Evolutionary conservation across 192 early-diverging fungal species (phyloP), one percentile per base, ranked within the genome.

Genomic region (Entomortierella parvispora): DNA sequence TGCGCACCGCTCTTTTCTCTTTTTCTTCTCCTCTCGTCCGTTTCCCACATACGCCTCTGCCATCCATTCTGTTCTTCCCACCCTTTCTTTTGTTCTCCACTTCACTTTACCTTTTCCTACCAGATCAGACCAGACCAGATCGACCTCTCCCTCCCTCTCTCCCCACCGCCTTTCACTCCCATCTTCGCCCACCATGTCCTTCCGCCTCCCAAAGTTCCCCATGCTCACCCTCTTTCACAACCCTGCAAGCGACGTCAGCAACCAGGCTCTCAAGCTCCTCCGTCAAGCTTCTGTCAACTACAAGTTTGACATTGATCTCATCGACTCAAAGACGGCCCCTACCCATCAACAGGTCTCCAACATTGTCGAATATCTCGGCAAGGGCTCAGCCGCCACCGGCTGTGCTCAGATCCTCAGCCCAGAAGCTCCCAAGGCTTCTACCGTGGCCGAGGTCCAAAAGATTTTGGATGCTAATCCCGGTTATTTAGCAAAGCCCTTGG

Each of bases 271-370:
- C 18, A 58, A 62, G 5, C 66, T 68, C 32, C 46, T 77, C 12
- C 53, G 47, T 2, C 45, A 68, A 22, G 65, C 74, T 22, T 68
- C 74, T 17, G 53, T 68, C 49, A 59, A 32, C 15, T 6, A 68
- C 37, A 34, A 77, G 2, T 76, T 76, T 31, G 60, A 67, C 10
- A 51, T 76, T 34, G 72, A 76, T 34, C 20, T 76, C 26, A 44
- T 76, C 59, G 64, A 76, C 3, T 17, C 57, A 22, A 57, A 54
- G 26, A 51, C 55, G 7, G 18, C 59, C 5, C 72, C 72, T 1
- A 76, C 72, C 22, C 72, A 76, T n/a, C 64, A 67, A 44, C 72
- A 76, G 25, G 65, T 76, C 54, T 68, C 72, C 18, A 68, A 44
- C 23, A 76, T 76, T 57, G 62, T 76, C 34, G 58, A 68, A 6